Evolutionary conservation across 2,329 filamentous ascomycete species (phyloP), one percentile per base, ranked within the genome.

Genomic region (Keithomyces neogunnii): DNA sequence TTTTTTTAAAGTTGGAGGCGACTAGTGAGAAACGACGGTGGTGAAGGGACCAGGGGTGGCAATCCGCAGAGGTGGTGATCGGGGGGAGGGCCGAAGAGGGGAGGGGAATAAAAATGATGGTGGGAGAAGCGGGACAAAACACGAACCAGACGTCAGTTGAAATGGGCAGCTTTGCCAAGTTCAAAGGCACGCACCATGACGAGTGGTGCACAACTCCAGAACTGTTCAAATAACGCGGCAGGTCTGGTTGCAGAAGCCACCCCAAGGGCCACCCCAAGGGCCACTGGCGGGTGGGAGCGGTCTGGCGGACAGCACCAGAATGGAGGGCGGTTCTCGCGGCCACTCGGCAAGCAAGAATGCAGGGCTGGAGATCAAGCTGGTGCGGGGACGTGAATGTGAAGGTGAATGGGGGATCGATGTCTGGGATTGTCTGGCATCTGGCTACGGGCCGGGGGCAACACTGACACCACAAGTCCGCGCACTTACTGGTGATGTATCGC

Each of bases 321-420:
- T 26, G 19, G 26, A 38, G 36, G 42, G 43, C 32, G 35, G 48
- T 39, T 44, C 48, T 19, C 11, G 48, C 48, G 48, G 48, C 48
- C 48, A 50, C 48, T 45, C 10, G 39, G 48, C 48, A 50, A 33
- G 4, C 5, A 45, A 30, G 30, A 45, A 32, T 7, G 40, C n/a
- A 11, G n/a, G 3, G 19, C 19, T 19, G 19, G 9, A 2, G 40
- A 42, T 26, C 38, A 40, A 40, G n/a, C 7, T 7, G n/a, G 38
- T 26, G 38, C 38, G 38, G n/a, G 38, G 19, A 19, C 19, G 19
- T 19, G 19, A 19, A 19, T 19, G 19, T 19, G 19, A 19, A 19
- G 19, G 19, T 19, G 19, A 19, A 19, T 19, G 19, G 19, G 36
- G 36, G 36, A 38, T 38, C 36, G 19, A 42, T 42, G n/a, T 9